Evolutionary conservation across 257 asterid genomes (phyloP).

Genomic region (Ophiorrhiza pumila): DNA sequence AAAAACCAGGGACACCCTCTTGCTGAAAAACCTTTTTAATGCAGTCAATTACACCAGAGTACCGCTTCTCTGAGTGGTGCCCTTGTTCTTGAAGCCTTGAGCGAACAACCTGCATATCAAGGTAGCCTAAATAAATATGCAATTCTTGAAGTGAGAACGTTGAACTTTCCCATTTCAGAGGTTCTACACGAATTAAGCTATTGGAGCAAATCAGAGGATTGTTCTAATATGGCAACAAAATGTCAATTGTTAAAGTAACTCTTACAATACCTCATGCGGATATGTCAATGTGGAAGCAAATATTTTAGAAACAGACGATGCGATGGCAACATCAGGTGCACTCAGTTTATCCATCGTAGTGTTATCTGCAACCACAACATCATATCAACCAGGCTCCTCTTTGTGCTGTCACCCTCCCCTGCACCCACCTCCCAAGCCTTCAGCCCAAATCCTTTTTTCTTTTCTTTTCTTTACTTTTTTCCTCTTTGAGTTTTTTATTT

Average conservation of each 20-base stretch:
- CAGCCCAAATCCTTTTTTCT: neutral
- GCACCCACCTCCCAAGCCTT: neutral
- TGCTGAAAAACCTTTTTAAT: conserved; percentile 65
- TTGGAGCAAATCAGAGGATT: neutral
- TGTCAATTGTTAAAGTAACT: neutral
- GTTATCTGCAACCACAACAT: conserved; percentile 45
- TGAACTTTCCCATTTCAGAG: neutral
- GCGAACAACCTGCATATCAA: conserved; percentile 69
- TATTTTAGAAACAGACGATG: conserved; percentile 88
- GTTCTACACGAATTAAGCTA: neutral
- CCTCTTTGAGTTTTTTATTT: neutral
- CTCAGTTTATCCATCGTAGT: conserved; percentile 64
- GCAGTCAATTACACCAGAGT: conserved; percentile 81
- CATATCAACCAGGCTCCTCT: conserved; percentile 11
- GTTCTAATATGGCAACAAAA: neutral
- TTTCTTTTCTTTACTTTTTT: neutral
- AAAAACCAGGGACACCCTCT: conserved; percentile 81
- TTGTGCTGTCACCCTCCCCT: neutral
- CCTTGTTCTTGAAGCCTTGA: conserved; percentile 99
- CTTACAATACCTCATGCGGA: conserved; percentile 74
- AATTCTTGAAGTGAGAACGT: neutral
- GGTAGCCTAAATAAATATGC: conserved; percentile 1
- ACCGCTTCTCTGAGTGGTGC: conserved; percentile 83
- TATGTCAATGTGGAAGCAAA: conserved; percentile 93
- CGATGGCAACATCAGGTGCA: conserved; percentile 80